phyloP scores from a whole-genome alignment of 1,139 yeast species.

The Debaryomycetaceae sp. region DNA sequence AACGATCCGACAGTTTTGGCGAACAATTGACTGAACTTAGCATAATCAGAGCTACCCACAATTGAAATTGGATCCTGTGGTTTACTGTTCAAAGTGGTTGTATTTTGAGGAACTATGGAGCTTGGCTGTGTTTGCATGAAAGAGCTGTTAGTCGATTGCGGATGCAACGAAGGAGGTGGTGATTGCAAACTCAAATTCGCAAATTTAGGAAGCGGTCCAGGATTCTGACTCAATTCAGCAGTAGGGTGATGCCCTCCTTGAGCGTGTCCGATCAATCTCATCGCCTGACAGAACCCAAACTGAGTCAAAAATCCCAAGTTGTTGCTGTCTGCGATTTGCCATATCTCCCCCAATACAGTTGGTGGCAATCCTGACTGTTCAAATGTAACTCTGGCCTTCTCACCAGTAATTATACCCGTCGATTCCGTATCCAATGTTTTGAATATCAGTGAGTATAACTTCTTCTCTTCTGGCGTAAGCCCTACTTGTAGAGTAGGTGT shows the following conservation, averaged over 20 bases:
- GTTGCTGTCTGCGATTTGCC: constrained; percentile 87
- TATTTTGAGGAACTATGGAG: constrained; percentile 32
- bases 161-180: constrained; percentile 18
- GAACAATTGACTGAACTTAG: constrained; percentile 71
- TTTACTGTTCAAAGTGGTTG: constrained; percentile 26
- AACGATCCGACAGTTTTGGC: constrained; percentile 65
- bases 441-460: constrained; percentile 70
- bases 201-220: constrained; percentile 60
- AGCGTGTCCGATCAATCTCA: constrained; percentile 86
- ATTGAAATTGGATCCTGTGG: constrained; percentile 54
- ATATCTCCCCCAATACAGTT: constrained; percentile 77
- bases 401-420: constrained; percentile 85
- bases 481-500: constrained; percentile 43
- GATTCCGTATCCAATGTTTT: constrained; percentile 74
- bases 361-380: constrained; percentile 87
- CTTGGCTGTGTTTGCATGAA: constrained; percentile 52
- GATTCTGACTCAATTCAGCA: constrained; percentile 48
- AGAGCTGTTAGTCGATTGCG: constrained; percentile 38
- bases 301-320: constrained; percentile 84
- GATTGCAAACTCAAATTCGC: constrained; percentile 29
- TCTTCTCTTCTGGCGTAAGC: constrained; percentile 77
- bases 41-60: constrained; percentile 61
- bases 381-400: constrained; percentile 78
- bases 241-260: constrained; percentile 68
- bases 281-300: constrained; percentile 77